Base-by-base conservation (phyloP, 2,329 filamentous ascomycete genomes). In the Pezicula carpinea region DNA sequence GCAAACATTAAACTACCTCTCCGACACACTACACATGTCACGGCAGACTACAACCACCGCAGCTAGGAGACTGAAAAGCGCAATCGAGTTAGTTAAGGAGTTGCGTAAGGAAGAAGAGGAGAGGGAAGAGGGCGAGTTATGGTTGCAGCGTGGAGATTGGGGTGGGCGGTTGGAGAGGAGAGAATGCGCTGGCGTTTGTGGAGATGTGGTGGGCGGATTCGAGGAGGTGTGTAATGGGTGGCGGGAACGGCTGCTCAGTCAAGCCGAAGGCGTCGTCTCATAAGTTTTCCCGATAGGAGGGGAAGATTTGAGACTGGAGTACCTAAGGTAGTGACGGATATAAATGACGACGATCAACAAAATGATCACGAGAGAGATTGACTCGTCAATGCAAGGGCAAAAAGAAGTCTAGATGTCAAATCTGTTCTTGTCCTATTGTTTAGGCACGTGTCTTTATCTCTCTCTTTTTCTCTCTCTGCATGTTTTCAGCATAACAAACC, bases 11-110 rank as follows among this genome's bases (percentile, higher is more conserved):
- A 89, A 89, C 57, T 86, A 89, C 55, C 75, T 99, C 4, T 89
- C 88, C 6, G 93, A 99, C 64, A 91, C 89, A 3, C 75, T 99
- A 29, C 92, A 97, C 67, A 96, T 97, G 85, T 90, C 87, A 26
- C 83, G 89, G 11, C 92, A 97, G 67, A 87, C 88, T 1, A 93
- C 89, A 0, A 86, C 83, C 3, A 85, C 86, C 8, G 93, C 92
- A 2, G 83, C 85, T 2, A 76, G 93, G 46, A 80, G 89, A 38
- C 71, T 99, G 43, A 85, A 86, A 56, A 87, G 82, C 31, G 90
- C 89, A 6, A 87, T 85, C 58, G 91, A 95, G 63, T 80, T 95
- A 51, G 85, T 97, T 1, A 80, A 83, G 2, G 92, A 96, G 59
- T 84, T 96, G 72, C 80, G 84, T 53, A 80, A 81, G 49, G 93